phyloP scores from a whole-genome alignment of 1,284 basidiomycete genomes.

The Amylostereum areolatum region DNA sequence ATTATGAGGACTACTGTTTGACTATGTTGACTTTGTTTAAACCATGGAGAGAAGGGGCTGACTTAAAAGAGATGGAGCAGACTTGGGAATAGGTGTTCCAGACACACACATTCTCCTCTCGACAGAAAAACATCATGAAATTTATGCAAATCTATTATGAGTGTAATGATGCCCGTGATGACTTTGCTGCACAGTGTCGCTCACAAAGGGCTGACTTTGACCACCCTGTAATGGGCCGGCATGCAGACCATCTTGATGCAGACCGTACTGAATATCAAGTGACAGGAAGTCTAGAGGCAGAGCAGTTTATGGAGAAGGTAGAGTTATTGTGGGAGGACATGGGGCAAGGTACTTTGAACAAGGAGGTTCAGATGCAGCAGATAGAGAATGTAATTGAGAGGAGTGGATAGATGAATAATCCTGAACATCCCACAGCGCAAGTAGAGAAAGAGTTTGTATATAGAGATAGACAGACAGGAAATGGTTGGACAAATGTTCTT shows the following conservation, averaged over 20 bases:
- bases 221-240: neutral
- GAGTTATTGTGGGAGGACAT: neutral
- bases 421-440: too few relatives aligned
- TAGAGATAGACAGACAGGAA: too few relatives aligned
- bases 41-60: neutral
- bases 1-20: slow-evolving; percentile 15
- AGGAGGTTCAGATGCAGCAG: too few relatives aligned
- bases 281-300: slow-evolving; percentile 1
- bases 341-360: too few relatives aligned
- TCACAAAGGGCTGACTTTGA: neutral
- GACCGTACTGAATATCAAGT: neutral
- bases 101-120: neutral
- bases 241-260: neutral
- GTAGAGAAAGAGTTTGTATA: too few relatives aligned
- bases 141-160: slow-evolving; percentile 16
- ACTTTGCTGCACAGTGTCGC: slow-evolving; percentile 12
- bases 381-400: too few relatives aligned
- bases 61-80: neutral
- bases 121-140: neutral
- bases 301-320: neutral
- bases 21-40: neutral
- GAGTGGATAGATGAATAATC: too few relatives aligned
- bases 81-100: neutral
- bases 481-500: too few relatives aligned
- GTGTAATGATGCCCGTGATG: slow-evolving; percentile 19